Percentiles rank a stretch among this genome's conserved stretches.
phyloP scores from a whole-genome alignment of 805 yeast genomes.

The Schwanniomyces yamadae region DNA sequence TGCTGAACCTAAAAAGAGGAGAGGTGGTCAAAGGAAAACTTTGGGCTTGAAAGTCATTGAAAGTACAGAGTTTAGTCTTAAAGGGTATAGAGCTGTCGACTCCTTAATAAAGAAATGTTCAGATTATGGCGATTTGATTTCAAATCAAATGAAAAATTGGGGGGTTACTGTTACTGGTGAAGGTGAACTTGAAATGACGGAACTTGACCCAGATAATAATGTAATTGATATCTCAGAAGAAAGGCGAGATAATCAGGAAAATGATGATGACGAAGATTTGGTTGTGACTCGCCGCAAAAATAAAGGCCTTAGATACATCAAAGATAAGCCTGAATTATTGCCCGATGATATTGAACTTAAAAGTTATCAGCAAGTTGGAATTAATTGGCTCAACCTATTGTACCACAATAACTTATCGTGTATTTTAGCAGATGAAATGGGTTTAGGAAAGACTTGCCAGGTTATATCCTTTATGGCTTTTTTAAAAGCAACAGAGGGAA shows the following conservation, averaged over 20 bases:
- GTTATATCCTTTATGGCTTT: conserved; percentile 90
- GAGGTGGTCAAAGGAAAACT: conserved; percentile 43
- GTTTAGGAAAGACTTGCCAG: conserved; percentile 94
- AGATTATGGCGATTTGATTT: conserved; percentile 67
- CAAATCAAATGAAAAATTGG: conserved; percentile 78
- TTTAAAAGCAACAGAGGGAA: conserved; percentile 60
- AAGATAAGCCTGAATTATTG: conserved; percentile 68
- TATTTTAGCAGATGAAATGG: conserved; percentile 98
- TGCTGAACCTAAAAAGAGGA: conserved; percentile 36
- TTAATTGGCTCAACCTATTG: conserved; percentile 85
- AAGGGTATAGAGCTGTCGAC: conserved; percentile 93
- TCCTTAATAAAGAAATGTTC: conserved; percentile 85
- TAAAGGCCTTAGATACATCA: conserved; percentile 47
- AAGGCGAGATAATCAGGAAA: conserved; percentile 17
- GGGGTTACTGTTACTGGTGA: conserved; percentile 74
- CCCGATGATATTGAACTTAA: conserved; percentile 67
- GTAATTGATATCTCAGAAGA: conserved; percentile 18
- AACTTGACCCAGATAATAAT: conserved; percentile 37
- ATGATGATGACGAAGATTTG: conserved; percentile 37
- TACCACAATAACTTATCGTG: conserved; percentile 82
- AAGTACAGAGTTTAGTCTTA: conserved; percentile 63
- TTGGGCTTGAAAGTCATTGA: conserved; percentile 76
- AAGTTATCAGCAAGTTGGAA: conserved; percentile 93
- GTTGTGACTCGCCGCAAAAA: conserved; percentile 20
- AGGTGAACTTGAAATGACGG: conserved; percentile 68